These are phyloP conservation scores for Cryptococcus neoformans DNA, from an alignment of 1,284 basidiomycete species.

Conservation along the genomic window DNA sequence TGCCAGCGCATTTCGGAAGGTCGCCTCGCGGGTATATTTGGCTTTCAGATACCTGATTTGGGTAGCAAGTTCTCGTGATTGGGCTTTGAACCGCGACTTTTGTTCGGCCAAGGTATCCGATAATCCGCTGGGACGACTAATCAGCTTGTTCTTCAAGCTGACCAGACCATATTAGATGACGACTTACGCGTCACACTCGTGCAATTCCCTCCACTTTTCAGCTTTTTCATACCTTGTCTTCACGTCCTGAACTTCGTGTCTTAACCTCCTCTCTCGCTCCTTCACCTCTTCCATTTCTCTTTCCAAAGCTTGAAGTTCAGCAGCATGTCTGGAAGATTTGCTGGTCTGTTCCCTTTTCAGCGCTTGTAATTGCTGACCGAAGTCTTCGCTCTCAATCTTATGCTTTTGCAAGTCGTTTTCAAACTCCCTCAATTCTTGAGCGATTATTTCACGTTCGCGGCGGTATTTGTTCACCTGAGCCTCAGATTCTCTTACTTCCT, in stretches of 20 bases:
- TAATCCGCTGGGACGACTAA: conserved; percentile 1
- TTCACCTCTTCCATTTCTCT: conserved; percentile 5
- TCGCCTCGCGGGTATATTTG: conserved; percentile 80
- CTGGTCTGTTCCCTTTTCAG: conserved; percentile 51
- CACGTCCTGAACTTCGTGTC: conserved; percentile 15
- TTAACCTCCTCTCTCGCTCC: conserved; percentile 10
- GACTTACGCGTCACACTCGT: conserved; percentile 21
- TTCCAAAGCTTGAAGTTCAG: conserved; percentile 4
- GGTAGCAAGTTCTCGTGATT: conserved; percentile 32
- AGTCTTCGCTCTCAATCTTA: conserved; percentile 43
- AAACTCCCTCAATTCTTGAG: conserved; percentile 31
- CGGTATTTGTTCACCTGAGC: conserved; percentile 10
- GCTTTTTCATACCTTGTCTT: conserved; percentile 11
- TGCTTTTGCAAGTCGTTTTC: conserved; percentile 35
- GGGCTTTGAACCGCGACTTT: conserved; percentile 32
- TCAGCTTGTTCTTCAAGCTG: conserved; percentile 1
- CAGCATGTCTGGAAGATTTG: neutral
- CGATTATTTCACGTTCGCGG: conserved; percentile 17
- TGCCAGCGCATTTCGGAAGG: conserved; percentile 70
- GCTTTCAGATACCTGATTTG: conserved; percentile 89
- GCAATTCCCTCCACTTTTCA: conserved; percentile 12
- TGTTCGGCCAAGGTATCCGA: conserved; percentile 20
- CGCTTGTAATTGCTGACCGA: conserved; percentile 56
- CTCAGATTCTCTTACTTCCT: conserved; percentile 20
- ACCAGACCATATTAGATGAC: neutral